Conservation (phyloP, 768 basidiomycete genomes). For the Leucocoprinus birnbaumii region DNA sequence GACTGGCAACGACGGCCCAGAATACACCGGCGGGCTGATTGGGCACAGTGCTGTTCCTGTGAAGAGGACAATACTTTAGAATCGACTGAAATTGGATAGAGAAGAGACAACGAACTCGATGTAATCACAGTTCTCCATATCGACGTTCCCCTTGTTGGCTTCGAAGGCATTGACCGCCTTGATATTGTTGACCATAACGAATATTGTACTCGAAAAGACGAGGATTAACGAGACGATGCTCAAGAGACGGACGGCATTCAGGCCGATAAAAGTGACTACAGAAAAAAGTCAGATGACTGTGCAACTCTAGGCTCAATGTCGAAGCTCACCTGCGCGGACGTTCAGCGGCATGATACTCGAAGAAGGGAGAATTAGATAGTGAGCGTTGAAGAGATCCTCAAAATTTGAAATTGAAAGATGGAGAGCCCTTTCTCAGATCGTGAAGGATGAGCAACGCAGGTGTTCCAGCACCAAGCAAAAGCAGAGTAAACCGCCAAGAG, state of each 20-base stretch:
- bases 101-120: conserved; percentile 52
- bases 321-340: neutral
- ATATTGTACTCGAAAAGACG: conserved; percentile 74
- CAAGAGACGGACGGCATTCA: conserved; percentile 73
- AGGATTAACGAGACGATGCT: conserved; percentile 79
- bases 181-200: conserved; percentile 74
- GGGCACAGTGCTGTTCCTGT: conserved; percentile 79
- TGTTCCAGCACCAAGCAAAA: conserved; percentile 9
- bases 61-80: neutral
- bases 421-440: neutral
- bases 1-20: conserved; percentile 83
- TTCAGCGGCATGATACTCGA: conserved; percentile 3
- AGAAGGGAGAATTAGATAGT: neutral
- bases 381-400: neutral
- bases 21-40: conserved; percentile 91
- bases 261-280: conserved; percentile 58
- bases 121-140: conserved; percentile 68
- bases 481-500: neutral
- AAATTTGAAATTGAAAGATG: neutral
- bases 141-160: conserved; percentile 31
- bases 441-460: neutral
- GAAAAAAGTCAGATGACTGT: neutral
- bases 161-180: conserved; percentile 70
- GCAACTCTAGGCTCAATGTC: neutral
- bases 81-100: neutral